These are phyloP conservation scores for Rhipidocladum racemiflorum DNA, from an alignment of 176 grass and related monocot species.

Conservation along the genomic window DNA sequence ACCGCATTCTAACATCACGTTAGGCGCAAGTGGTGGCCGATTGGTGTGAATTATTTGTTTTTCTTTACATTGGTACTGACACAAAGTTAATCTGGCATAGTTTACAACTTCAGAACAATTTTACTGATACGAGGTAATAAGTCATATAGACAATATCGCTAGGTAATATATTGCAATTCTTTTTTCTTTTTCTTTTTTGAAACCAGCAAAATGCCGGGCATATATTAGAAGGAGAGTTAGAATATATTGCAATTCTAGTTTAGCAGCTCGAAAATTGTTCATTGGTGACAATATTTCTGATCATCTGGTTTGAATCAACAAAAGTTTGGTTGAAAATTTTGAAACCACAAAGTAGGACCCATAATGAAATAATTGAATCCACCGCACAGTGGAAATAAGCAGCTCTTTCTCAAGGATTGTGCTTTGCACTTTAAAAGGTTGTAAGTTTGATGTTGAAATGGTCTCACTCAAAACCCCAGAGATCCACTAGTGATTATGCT, in stretches of 20 bases:
- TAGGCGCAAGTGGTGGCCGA: conserved; percentile 7
- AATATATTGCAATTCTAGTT: not conserved
- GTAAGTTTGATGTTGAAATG: conserved; percentile 8
- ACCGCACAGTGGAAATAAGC: not conserved
- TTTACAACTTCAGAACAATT: conserved; percentile 31
- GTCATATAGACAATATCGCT: not conserved
- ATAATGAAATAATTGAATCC: conserved; percentile 19
- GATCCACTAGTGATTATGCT: conserved; percentile 34
- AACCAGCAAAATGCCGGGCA: too few relatives aligned
- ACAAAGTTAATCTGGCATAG: conserved; percentile 20
- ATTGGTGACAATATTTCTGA: not conserved
- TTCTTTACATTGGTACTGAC: not conserved
- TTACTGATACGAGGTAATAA: not conserved
- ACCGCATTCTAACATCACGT: conserved; percentile 45
- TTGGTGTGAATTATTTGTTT: conserved; percentile 1
- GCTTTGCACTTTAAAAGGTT: not conserved
- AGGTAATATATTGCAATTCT: not conserved
- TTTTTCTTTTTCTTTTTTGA: too few relatives aligned
- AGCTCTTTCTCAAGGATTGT: not conserved
- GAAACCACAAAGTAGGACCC: not conserved
- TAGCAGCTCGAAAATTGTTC: not conserved
- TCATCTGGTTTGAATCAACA: not conserved
- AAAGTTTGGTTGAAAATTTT: not conserved
- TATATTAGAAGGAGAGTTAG: too few relatives aligned
- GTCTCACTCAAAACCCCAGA: not conserved